Evolutionary conservation across 2,329 filamentous ascomycete genomes (phyloP).

Genomic region (Colletotrichum coccodes): DNA sequence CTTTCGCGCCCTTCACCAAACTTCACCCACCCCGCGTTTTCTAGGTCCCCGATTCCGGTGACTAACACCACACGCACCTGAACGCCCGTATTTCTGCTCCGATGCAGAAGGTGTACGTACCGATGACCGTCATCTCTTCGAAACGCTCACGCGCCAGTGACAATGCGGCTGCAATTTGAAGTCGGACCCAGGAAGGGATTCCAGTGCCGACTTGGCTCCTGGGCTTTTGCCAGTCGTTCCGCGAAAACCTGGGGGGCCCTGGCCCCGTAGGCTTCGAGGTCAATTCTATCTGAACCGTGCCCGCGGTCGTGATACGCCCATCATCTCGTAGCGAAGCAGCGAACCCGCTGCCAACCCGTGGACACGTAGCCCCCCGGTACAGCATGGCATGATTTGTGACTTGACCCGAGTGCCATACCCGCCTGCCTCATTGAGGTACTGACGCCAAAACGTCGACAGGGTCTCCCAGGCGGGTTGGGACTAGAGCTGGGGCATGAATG

Average conservation of each 20-base stretch:
- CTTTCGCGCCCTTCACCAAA: neutral
- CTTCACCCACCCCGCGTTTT: neutral
- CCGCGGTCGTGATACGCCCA: neutral
- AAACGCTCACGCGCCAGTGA: neutral
- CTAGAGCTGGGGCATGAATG: slow-evolving; percentile 12
- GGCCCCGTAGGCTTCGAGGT: neutral
- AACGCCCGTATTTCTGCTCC: neutral
- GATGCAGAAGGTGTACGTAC: neutral
- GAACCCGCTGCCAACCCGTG: slow-evolving; percentile 11
- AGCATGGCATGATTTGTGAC: slow-evolving; percentile 15
- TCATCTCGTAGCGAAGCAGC: neutral
- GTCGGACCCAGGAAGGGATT: neutral
- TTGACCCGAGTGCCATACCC: neutral
- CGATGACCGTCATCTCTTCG: neutral
- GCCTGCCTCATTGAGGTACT: slow-evolving; percentile 15
- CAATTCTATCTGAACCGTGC: neutral
- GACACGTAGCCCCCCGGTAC: neutral
- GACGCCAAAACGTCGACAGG: slow-evolving; percentile 13
- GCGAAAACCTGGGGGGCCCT: neutral
- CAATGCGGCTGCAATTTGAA: neutral
- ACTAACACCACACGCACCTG: neutral
- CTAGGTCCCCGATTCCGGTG: neutral
- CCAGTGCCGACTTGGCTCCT: slow-evolving; percentile 24
- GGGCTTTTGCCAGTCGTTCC: slow-evolving; percentile 7
- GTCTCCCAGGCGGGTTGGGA: slow-evolving; percentile 14